Percentiles rank a stretch among this genome's conserved stretches.
Evolutionary conservation across 2,329 filamentous ascomycete species (phyloP).

Genomic region (Paraphaeosphaeria sporulosa): DNA sequence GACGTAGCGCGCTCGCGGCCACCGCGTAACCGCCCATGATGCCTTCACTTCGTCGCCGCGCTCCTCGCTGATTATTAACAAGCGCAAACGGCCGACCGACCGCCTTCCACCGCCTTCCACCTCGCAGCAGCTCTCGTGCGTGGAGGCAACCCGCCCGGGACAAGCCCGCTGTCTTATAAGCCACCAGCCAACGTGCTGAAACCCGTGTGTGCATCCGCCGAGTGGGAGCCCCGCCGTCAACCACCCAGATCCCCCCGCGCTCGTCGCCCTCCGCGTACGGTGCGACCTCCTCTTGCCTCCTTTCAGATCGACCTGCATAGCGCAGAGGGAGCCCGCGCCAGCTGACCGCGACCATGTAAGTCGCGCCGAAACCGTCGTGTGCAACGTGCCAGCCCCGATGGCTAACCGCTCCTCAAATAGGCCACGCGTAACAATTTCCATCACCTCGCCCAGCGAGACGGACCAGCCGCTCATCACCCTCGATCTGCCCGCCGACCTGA

Average conservation of each 20-base stretch:
- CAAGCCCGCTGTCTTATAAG: conserved; percentile 10
- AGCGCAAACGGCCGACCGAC: conserved; percentile 24
- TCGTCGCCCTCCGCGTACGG: conserved; percentile 32
- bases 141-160: neutral
- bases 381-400: conserved; percentile 37
- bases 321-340: conserved; percentile 40
- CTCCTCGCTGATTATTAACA: conserved; percentile 33
- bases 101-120: conserved; percentile 42
- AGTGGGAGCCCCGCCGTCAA: conserved; percentile 29
- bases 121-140: neutral
- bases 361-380: conserved; percentile 42
- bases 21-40: conserved; percentile 13
- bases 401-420: conserved; percentile 57
- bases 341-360: conserved; percentile 44
- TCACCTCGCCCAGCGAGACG: conserved; percentile 76
- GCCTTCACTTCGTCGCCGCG: conserved; percentile 22
- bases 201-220: conserved; percentile 24
- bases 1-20: conserved; percentile 1
- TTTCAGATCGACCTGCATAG: conserved; percentile 45
- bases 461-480: conserved; percentile 74
- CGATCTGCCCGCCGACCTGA: conserved; percentile 83
- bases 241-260: conserved; percentile 19
- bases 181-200: conserved; percentile 28
- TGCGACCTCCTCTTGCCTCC: conserved; percentile 42
- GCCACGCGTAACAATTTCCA: conserved; percentile 83